Evolutionary conservation across 306 rosid genomes (phyloP), one percentile per base, ranked within the genome.

Genomic region (Trichosanthes truncata): DNA sequence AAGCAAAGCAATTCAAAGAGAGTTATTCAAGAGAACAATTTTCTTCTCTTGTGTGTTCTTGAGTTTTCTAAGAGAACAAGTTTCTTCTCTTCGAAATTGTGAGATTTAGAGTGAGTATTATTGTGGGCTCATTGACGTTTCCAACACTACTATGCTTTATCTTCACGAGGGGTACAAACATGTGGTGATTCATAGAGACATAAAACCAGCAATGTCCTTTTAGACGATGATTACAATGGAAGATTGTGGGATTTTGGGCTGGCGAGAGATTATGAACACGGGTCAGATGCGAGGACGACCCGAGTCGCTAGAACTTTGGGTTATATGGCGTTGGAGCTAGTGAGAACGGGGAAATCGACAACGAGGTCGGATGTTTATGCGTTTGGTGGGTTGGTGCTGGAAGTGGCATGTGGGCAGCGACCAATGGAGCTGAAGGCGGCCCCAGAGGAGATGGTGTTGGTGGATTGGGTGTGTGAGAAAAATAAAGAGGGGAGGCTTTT

Each of bases 181-280:
- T 2, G 88, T 85, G 26, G 85, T 85, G 31, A 35, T 85, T 68
- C 85, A 85, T 59, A 71, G 88, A 49, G 88, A 85, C 60, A 80
- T 85, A 8, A 85, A 26, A 82, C 85, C 1, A 80, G 85, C 33
- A 85, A 85, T 57, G 74, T 82, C 0, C 38, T 85, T 29, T 79
- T 82, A 0, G 88, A 85, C 48, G 35, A 68, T 3, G 85, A 82
- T 18, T 25, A 71, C 21, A 85, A 82, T 20, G 83, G 59, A 9
- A 60, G 51, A 51, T 31, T 85, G 2, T 85, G 85, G 3, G 88
- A 85, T 59, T 85, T 85, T 17, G 88, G 88, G 1, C 82, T 82
- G 2, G 92, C 92, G n/a, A 86, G 84, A 29, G 75, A 86, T 60
- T 88, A 86, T 55, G 92, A 88, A 48, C 92, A 86, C 78, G 92